Conservation (phyloP, 2,329 filamentous ascomycete genomes). For the Arthrinium puccinioides region DNA sequence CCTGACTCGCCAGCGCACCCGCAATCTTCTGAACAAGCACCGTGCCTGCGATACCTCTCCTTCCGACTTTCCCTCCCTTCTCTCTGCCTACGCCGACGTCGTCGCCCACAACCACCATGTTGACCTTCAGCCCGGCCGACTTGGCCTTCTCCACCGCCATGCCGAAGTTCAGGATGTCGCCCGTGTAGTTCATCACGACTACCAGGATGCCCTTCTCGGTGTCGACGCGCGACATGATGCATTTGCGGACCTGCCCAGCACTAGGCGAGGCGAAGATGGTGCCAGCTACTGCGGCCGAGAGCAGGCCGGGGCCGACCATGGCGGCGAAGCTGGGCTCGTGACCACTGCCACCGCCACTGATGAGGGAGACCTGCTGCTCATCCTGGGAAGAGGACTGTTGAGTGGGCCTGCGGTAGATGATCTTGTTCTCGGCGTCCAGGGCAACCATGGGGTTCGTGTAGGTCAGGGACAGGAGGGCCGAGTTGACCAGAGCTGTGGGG, state of each 20-base stretch:
- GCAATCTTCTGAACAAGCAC: slow-evolving; percentile 87
- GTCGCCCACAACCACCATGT: slow-evolving; percentile 89
- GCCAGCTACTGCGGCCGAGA: slow-evolving; percentile 76
- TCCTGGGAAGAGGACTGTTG: slow-evolving; percentile 22
- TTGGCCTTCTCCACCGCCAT: slow-evolving; percentile 90
- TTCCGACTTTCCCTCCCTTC: slow-evolving; percentile 83
- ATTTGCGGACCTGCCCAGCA: slow-evolving; percentile 74
- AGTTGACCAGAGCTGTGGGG: slow-evolving; percentile 67
- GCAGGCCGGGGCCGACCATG: slow-evolving; percentile 75
- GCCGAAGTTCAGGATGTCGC: slow-evolving; percentile 85
- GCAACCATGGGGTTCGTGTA: slow-evolving; percentile 78
- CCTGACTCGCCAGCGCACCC: slow-evolving; percentile 72
- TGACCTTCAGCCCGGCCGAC: slow-evolving; percentile 66
- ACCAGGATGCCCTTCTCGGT: slow-evolving; percentile 70
- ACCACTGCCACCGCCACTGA: slow-evolving; percentile 83
- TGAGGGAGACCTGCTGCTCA: slow-evolving; percentile 60
- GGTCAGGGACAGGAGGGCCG: slow-evolving; percentile 70
- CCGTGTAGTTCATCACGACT: slow-evolving; percentile 94
- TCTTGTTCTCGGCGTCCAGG: slow-evolving; percentile 73
- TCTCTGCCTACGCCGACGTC: slow-evolving; percentile 82
- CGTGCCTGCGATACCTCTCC: slow-evolving; percentile 85
- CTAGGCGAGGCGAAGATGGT: slow-evolving; percentile 80
- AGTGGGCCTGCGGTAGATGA: slow-evolving; percentile 65
- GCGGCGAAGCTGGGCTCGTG: slow-evolving; percentile 85
- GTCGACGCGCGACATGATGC: slow-evolving; percentile 66